Evolutionary conservation across 371 early-diverging fungal genomes (phyloP), one percentile per base, ranked within the genome.

Genomic region (Mortierella sp.): DNA sequence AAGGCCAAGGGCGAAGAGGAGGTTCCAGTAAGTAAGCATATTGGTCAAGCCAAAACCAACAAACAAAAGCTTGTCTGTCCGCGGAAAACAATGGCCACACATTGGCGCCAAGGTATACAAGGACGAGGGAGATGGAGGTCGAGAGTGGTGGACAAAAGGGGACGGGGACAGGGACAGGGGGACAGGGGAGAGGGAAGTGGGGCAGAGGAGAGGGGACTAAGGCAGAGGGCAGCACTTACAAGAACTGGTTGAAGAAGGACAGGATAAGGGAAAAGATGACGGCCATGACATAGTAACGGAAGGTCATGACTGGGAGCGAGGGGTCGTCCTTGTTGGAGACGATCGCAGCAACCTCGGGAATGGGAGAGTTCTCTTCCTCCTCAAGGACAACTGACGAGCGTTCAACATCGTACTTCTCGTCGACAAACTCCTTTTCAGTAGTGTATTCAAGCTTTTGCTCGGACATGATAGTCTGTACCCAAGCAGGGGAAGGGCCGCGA

Each of bases 251-350:
- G 52, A 86, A 83, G 72, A 90, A 87, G 12, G 91, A 87, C 6
- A 92, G 82, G 12, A 84, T 72, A 11, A 85, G 74, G 23, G 86
- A 84, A 56, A 92, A 90, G n/a, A 91, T 68, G 19, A 88, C 66
- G 5, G 91, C 92, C 68, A 94, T 83, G 4, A 91, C 70, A 85
- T 89, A 90, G 37, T 91, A 87, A 57, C 96, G 86, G 66, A 92
- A 90, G 23, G 96, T 94, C 66, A 93, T 81, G 16, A 87, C 85
- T 1, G 94, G 93, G 63, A 90, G 67, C 2, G 87, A 72, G 2
- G 90, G 84, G 63, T 91, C 88, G 60, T 93, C 93, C 28, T 79
- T 81, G 67, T 71, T 75, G 37, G 70, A 70, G 68, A 75, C 76
- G 21, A 70, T 66, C 45, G 71, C 68, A 44, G 70, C 70, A 23